Evolutionary conservation across 345 rosid species (phyloP).

Genomic region (Toxicodendron radicans): DNA sequence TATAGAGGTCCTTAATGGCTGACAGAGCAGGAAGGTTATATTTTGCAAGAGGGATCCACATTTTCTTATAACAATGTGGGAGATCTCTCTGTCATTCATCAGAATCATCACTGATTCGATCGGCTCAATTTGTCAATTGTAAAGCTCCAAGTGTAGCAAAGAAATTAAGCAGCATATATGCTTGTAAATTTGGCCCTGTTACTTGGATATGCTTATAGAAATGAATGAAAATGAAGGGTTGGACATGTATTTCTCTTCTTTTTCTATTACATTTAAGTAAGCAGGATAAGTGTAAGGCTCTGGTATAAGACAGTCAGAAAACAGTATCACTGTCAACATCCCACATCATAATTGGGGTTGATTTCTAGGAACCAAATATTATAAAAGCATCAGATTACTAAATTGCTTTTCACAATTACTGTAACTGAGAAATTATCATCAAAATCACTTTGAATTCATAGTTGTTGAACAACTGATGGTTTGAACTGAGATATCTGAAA

Average conservation of each 20-base stretch:
- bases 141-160: slow-evolving; percentile 15
- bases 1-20: slow-evolving; percentile 14
- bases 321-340: too few relatives aligned
- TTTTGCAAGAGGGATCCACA: slow-evolving; percentile 16
- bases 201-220: slow-evolving; percentile 13
- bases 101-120: slow-evolving; percentile 12
- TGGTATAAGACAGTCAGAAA: too few relatives aligned
- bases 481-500: too few relatives aligned
- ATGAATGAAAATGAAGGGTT: slow-evolving; percentile 1
- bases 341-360: too few relatives aligned
- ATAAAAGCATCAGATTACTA: too few relatives aligned
- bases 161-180: not conserved
- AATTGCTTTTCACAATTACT: too few relatives aligned
- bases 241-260: not conserved
- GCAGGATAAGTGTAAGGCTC: too few relatives aligned
- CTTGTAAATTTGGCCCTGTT: slow-evolving; percentile 11
- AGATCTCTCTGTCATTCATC: not conserved
- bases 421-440: too few relatives aligned
- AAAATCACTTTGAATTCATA: too few relatives aligned
- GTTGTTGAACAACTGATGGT: too few relatives aligned
- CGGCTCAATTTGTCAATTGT: not conserved
- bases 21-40: not conserved
- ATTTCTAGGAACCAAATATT: not conserved
- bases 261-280: not conserved
- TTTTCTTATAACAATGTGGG: slow-evolving; percentile 13